Base-by-base conservation (phyloP, 2,329 filamentous ascomycete genomes). In the Triangularia verruculosa region DNA sequence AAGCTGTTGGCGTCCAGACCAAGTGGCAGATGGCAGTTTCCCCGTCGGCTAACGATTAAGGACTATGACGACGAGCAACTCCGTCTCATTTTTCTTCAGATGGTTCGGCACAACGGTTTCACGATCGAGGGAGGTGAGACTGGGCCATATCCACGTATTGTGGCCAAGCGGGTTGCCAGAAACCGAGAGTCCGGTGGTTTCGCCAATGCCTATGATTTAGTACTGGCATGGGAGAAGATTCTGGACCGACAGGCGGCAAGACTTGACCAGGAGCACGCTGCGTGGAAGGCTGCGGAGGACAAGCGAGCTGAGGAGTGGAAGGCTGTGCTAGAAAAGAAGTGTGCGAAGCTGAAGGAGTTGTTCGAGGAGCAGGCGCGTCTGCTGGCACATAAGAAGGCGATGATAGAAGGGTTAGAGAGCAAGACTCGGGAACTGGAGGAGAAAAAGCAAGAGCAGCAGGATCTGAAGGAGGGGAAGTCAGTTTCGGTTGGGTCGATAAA, bases 1-100 rank as follows among this genome's bases (percentile, higher is more conserved):
- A 34, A 53, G 51, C 32, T 57, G 12, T 53, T 64, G n/a, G 58
- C 24, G 9, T 28, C 47, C 2, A 24, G 53, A 27, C 34, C 57
- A 9, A 57, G 59, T 22, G 62, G 53, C 6, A 39, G 62, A 25
- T 61, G 57, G 58, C 51, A 61, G 34, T 64, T 64, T 56, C 62
- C 57, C 13, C 53, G 57, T 12, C 34, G 34, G 57, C 27, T 64
- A 15, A 27, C 34, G 6, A n/a, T 64, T 17, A 57, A 64, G 52
- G 53, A 64, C 43, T 64, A 64, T 32, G 57, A 61, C 13, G 57
- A 64, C 11, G 62, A 64, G 57, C 32, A 64, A 28, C 57, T 64
- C 2, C 57, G 62, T 13, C 34, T 32, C 13, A 61, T 64, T 8
- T 51, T 64, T 6, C 24, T 64, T 28, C 62, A 58, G 25, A 27